phyloP scores from a whole-genome alignment of 257 asterid species.

The Nyctanthes arbortristis region DNA sequence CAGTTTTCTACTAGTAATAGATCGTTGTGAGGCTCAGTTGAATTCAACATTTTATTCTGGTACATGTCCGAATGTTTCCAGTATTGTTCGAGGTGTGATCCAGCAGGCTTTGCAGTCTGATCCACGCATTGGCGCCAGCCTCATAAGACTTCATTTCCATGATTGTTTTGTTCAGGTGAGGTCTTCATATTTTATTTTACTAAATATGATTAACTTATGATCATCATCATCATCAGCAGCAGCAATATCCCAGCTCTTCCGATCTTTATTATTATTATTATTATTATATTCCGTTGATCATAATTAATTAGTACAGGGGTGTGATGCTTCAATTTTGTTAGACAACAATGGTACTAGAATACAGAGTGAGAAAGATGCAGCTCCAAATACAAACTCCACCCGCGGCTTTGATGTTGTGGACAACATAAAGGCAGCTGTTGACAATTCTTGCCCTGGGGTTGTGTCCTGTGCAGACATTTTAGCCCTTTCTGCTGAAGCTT shows the following conservation, averaged over 20 bases:
- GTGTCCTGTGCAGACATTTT: slow-evolving; percentile 75
- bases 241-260: too few relatives aligned
- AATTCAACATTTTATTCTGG: slow-evolving; percentile 47
- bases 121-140: slow-evolving; percentile 61
- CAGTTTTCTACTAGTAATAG: slow-evolving; percentile 23
- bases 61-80: slow-evolving; percentile 62
- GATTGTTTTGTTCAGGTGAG: slow-evolving; percentile 68
- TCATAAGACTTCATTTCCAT: slow-evolving; percentile 60
- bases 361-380: slow-evolving; percentile 56
- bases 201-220: too few relatives aligned
- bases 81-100: slow-evolving; percentile 40
- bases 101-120: slow-evolving; percentile 59
- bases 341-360: slow-evolving; percentile 51
- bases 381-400: slow-evolving; percentile 49
- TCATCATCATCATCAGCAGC: too few relatives aligned
- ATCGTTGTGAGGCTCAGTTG: slow-evolving; percentile 50
- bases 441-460: slow-evolving; percentile 54
- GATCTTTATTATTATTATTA: background rate
- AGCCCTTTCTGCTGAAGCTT: slow-evolving; percentile 58
- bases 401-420: slow-evolving; percentile 64
- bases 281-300: too few relatives aligned
- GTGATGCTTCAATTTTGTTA: slow-evolving; percentile 61
- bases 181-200: too few relatives aligned
- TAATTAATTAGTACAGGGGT: too few relatives aligned
- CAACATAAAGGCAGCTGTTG: slow-evolving; percentile 54